Base-by-base conservation (phyloP, 1,139 yeast species). In the Pichia sp. region DNA sequence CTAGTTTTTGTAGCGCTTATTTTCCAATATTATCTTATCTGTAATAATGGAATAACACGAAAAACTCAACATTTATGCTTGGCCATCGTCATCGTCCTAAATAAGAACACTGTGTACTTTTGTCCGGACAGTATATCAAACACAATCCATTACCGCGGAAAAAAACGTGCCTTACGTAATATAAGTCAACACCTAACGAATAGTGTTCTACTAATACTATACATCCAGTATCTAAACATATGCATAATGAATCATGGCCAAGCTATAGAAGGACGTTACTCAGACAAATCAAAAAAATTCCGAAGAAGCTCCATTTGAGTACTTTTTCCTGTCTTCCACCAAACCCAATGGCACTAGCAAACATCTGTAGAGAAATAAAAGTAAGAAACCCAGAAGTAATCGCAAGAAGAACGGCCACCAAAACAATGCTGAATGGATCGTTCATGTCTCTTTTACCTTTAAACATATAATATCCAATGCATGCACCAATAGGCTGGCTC, bases 401-500 rank as follows among this genome's bases (percentile, higher is more conserved):
- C 11, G 89, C 80, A 67, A 92, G 78, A 26, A 89, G 70, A 0
- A 79, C 62, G 0, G 95, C 95, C 69, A 86, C 85, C 1, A 81
- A 68, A 49, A 74, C 67, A 15, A 54, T 43, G 16, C 48, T 55
- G 16, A 51, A 54, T 1, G 52, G 51, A 32, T 57, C 55, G 15
- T 59, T 49, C 54, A 57, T 50, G 23, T 61, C 61, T 57, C 76
- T 67, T 4, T 65, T 63, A 16, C 75, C 65, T 10, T 72, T 68
- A 60, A 87, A 76, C 50, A 87, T 74, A 3, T 77, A 60, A 68
- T 78, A 79, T 0, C 96, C 98, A 0, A 86, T 60, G 1, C 85
- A 61, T 0, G 97, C 98, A 31, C 99, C 99, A 30, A 88, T 61
- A 0, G 98, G 97, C 66, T 90, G 98, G 2, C 97, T 83, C 1